Evolutionary conservation across 192 early-diverging fungal genomes (phyloP).

Genomic region (Chytriomyces sp.): DNA sequence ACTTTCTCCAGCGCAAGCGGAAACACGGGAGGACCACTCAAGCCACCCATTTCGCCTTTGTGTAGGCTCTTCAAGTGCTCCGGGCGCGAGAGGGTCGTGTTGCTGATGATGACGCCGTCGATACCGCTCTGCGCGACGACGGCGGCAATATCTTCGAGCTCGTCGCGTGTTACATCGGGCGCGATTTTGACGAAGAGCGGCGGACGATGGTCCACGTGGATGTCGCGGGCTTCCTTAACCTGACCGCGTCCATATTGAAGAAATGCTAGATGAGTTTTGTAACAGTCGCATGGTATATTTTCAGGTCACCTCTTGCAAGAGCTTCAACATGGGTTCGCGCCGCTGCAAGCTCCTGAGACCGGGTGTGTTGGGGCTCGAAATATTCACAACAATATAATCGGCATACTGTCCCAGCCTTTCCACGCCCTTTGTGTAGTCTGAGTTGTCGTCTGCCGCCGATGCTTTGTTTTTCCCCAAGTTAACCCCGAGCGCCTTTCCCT

Average conservation of each 20-base stretch:
- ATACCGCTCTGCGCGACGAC: conserved; percentile 69
- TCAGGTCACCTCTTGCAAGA: conserved; percentile 70
- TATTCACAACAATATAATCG: conserved; percentile 89
- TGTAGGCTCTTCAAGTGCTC: conserved; percentile 52
- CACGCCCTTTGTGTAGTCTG: conserved; percentile 84
- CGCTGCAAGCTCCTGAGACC: conserved; percentile 75
- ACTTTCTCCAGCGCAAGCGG: conserved; percentile 67
- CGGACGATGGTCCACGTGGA: conserved; percentile 52
- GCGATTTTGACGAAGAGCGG: conserved; percentile 90
- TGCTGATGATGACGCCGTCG: conserved; percentile 86
- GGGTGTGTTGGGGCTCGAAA: conserved; percentile 86
- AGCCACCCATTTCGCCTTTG: conserved; percentile 71
- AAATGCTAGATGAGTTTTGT: conserved; percentile 43
- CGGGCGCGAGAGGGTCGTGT: conserved; percentile 85
- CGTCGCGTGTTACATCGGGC: conserved; percentile 74
- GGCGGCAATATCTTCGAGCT: conserved; percentile 79
- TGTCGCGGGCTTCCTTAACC: conserved; percentile 42
- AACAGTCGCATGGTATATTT: background rate
- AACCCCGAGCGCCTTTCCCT: conserved; percentile 71
- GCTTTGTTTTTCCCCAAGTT: conserved; percentile 91
- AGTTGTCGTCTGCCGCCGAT: conserved; percentile 63
- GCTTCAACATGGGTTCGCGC: conserved; percentile 67
- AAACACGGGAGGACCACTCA: conserved; percentile 78
- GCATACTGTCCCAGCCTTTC: conserved; percentile 72
- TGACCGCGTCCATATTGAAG: background rate